phyloP scores from a whole-genome alignment of 208 protist species.

The Leishmania aethiopica region DNA sequence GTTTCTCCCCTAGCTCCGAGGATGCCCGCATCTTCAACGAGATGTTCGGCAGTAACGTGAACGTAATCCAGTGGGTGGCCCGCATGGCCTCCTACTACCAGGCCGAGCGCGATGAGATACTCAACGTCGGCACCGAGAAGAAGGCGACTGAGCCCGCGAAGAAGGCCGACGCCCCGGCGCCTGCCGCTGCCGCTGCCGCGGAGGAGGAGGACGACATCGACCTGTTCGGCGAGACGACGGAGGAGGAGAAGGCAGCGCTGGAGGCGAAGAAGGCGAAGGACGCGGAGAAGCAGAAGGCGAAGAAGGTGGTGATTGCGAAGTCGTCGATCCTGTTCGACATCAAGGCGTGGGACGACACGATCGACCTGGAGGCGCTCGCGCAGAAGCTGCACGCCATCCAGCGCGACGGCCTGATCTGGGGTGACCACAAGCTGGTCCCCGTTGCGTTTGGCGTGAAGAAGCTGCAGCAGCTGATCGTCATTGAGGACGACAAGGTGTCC shows the following conservation, averaged over 20 bases:
- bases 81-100: conserved; percentile 93
- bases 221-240: conserved; percentile 88
- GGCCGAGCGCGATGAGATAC: conserved; percentile 76
- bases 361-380: conserved; percentile 89
- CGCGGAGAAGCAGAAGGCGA: conserved; percentile 80
- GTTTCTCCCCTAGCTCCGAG: conserved; percentile 79
- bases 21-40: conserved; percentile 84
- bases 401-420: conserved; percentile 93
- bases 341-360: conserved; percentile 94
- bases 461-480: conserved; percentile 93
- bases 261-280: conserved; percentile 90
- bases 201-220: conserved; percentile 90
- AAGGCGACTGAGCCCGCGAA: conserved; percentile 29
- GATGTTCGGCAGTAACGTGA: conserved; percentile 82
- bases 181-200: conserved; percentile 39
- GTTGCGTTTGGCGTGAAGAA: conserved; percentile 97
- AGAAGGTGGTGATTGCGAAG: conserved; percentile 87
- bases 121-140: conserved; percentile 32
- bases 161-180: conserved; percentile 37
- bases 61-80: conserved; percentile 85
- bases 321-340: conserved; percentile 93
- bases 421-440: conserved; percentile 88
- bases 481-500: conserved; percentile 96
- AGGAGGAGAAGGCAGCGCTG: conserved; percentile 86
- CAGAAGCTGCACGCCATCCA: conserved; percentile 82